These are phyloP conservation scores for Pythium dissotocum DNA, from an alignment of 352 stramenopile species.

Conservation along the genomic window DNA sequence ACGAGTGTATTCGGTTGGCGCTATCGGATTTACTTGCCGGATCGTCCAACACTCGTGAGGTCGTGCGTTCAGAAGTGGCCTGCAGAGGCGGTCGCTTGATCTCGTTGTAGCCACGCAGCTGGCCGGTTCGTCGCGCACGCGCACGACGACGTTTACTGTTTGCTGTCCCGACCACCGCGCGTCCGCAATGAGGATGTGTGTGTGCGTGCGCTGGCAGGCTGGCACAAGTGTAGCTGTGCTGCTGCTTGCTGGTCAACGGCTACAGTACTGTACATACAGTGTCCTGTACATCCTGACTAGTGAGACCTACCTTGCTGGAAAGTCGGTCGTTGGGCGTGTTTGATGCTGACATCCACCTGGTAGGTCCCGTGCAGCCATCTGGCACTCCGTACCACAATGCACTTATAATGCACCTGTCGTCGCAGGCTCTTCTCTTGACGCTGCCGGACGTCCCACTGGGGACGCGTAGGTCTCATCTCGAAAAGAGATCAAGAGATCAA, in stretches of 20 bases:
- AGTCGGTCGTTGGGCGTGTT: conserved; percentile 4
- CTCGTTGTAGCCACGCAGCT: conserved; percentile 22
- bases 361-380: conserved; percentile 34
- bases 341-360: conserved; percentile 21
- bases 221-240: not conserved
- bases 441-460: not conserved
- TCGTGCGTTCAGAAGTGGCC: not conserved
- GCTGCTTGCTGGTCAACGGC: not conserved
- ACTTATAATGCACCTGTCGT: not conserved
- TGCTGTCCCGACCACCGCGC: not conserved
- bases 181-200: not conserved
- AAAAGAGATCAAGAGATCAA: conserved; percentile 6
- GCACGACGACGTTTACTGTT: not conserved
- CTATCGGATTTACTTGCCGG: not conserved
- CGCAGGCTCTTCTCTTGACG: not conserved
- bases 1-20: conserved; percentile 5
- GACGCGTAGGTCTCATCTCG: not conserved
- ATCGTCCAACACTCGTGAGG: not conserved
- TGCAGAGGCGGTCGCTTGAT: conserved; percentile 3
- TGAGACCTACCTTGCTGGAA: not conserved
- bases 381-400: conserved; percentile 15
- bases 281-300: not conserved
- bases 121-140: conserved; percentile 4
- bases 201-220: not conserved
- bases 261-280: no score